Percentiles rank a stretch among this genome's conserved stretches.
Conservation (phyloP, 1,284 basidiomycete genomes). For the Ganoderma boninense region DNA sequence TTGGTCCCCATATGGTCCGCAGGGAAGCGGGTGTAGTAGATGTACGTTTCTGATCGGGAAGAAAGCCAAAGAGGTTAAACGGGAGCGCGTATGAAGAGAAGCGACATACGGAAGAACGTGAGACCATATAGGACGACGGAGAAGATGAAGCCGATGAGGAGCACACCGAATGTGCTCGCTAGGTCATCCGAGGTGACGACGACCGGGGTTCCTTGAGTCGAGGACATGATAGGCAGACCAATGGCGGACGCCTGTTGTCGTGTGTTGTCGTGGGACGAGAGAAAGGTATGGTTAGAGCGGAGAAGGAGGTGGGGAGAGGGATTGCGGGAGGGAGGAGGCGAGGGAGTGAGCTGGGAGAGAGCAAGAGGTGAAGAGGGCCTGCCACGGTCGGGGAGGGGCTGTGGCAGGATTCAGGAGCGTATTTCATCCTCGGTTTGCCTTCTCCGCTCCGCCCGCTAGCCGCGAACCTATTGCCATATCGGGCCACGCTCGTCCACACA, state of each 20-base stretch:
- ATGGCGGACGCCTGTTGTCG: neutral
- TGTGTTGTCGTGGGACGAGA: neutral
- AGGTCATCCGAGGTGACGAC: constrained; percentile 28
- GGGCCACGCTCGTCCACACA: neutral
- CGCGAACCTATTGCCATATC: neutral
- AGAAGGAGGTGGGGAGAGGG: neutral
- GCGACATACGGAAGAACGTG: constrained; percentile 52
- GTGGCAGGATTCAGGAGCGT: neutral
- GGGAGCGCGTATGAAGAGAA: neutral
- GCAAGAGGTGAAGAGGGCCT: neutral
- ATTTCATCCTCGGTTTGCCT: neutral
- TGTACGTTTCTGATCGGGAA: constrained; percentile 45
- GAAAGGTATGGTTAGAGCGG: neutral
- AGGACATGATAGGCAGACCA: constrained; percentile 10
- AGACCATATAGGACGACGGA: constrained; percentile 49
- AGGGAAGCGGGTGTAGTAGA: constrained; percentile 50
- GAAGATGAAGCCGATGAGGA: constrained; percentile 49
- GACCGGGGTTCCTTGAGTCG: neutral
- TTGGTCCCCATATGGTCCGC: constrained; percentile 40
- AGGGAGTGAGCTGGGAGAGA: neutral
- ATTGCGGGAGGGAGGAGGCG: neutral
- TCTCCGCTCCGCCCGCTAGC: neutral
- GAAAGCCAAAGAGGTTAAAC: neutral
- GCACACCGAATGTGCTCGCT: constrained; percentile 44
- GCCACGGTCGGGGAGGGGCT: neutral